Evolutionary conservation across 768 basidiomycete species (phyloP).

Genomic region (Rhizopogon roseolus): DNA sequence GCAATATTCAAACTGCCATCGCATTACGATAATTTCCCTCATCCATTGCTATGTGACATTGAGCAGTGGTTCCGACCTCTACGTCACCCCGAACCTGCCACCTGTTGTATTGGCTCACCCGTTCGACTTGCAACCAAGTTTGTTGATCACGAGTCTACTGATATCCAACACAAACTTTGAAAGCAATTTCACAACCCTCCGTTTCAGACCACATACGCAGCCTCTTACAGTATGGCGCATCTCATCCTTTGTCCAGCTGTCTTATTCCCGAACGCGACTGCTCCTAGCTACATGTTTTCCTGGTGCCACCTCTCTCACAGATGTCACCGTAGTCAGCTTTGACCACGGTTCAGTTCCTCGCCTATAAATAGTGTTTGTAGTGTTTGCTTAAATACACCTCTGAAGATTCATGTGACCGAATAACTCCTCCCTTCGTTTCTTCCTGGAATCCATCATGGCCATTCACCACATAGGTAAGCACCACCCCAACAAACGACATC

Average conservation of each 20-base stretch:
- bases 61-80: conserved; percentile 22
- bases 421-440: too few relatives aligned
- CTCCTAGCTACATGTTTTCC: too few relatives aligned
- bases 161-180: too few relatives aligned
- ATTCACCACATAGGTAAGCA: conserved; percentile 14
- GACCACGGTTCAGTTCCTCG: background rate
- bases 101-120: background rate
- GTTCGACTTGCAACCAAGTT: background rate
- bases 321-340: background rate
- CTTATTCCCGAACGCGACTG: too few relatives aligned
- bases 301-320: too few relatives aligned
- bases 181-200: too few relatives aligned
- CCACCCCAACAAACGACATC: too few relatives aligned
- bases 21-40: conserved; percentile 2
- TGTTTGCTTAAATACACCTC: background rate
- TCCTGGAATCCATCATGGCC: background rate
- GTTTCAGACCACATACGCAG: too few relatives aligned
- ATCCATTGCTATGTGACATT: conserved; percentile 21
- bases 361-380: background rate
- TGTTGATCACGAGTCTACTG: too few relatives aligned
- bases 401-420: background rate
- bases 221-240: too few relatives aligned
- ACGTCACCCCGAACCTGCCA: background rate
- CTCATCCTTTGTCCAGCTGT: too few relatives aligned
- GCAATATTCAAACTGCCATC: conserved; percentile 22